phyloP scores from a whole-genome alignment of 345 rosid genomes.

The Camelina laxa region DNA sequence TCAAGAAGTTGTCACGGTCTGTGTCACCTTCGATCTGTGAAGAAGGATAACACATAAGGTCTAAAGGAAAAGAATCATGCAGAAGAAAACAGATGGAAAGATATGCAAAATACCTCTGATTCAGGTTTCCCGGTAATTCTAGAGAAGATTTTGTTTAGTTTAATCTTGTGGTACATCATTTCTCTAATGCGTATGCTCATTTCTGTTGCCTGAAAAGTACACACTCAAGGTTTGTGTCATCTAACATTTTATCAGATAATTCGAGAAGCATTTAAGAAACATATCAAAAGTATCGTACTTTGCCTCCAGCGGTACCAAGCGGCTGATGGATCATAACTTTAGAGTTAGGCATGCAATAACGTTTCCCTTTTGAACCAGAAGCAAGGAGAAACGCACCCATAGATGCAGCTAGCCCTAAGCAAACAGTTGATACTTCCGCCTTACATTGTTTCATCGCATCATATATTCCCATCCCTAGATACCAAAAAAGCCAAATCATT shows the following conservation, averaged over 20 bases:
- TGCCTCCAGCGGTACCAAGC: conserved; percentile 87
- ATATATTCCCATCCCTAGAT: conserved; percentile 97
- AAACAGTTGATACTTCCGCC: conserved; percentile 95
- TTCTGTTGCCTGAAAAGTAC: conserved; percentile 64
- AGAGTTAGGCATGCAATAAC: conserved; percentile 95
- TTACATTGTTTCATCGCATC: conserved; percentile 96
- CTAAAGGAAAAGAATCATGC: not conserved
- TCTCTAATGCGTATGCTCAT: conserved; percentile 76
- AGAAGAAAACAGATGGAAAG: not conserved
- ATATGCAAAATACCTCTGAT: conserved; percentile 55
- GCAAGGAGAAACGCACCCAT: conserved; percentile 94
- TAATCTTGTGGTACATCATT: conserved; percentile 75
- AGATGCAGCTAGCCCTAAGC: conserved; percentile 92
- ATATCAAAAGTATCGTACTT: conserved; percentile 50
- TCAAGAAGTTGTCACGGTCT: conserved; percentile 84
- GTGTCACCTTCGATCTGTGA: conserved; percentile 78
- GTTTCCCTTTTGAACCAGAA: conserved; percentile 88
- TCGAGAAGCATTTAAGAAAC: conserved; percentile 6
- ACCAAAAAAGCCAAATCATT: not conserved
- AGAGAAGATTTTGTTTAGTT: conserved; percentile 80
- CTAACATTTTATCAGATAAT: not conserved
- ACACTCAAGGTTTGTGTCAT: conserved; percentile 27
- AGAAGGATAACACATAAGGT: not conserved
- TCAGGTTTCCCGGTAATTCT: conserved; percentile 77
- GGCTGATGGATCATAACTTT: conserved; percentile 97